Percentiles rank a stretch among this genome's conserved stretches.
Conservation (phyloP, 192 early-diverging fungal species). For the Pecoramyces ruminantium region DNA sequence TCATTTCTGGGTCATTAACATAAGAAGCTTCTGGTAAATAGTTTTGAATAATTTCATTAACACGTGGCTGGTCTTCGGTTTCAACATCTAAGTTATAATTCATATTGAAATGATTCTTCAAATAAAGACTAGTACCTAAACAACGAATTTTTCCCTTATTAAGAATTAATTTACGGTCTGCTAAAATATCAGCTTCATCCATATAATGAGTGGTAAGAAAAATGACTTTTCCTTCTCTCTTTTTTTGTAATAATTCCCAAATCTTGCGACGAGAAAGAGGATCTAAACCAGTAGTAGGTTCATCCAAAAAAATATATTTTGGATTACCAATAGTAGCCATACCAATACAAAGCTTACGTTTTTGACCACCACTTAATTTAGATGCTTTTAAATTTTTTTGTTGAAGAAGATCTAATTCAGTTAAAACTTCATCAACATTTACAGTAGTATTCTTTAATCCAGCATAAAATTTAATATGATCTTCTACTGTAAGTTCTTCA, state of each 20-base stretch:
- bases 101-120: conserved; percentile 23
- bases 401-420: too few relatives aligned
- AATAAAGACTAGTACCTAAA: conserved; percentile 28
- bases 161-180: conserved; percentile 27
- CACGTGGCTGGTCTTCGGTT: too few relatives aligned
- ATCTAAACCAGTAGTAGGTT: conserved; percentile 45
- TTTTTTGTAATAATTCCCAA: conserved; percentile 33
- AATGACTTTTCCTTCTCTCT: conserved; percentile 24
- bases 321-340: conserved; percentile 31
- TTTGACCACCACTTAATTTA: conserved; percentile 33
- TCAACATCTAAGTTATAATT: too few relatives aligned
- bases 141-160: conserved; percentile 23
- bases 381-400: too few relatives aligned
- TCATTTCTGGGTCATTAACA: too few relatives aligned
- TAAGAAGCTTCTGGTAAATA: too few relatives aligned
- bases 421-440: too few relatives aligned
- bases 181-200: conserved; percentile 44
- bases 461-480: too few relatives aligned
- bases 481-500: too few relatives aligned
- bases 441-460: too few relatives aligned
- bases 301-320: conserved; percentile 26
- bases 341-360: conserved; percentile 26
- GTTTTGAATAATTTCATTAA: too few relatives aligned
- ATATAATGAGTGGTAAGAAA: conserved; percentile 41
- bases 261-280: conserved; percentile 18